Evolutionary conservation across 352 stramenopile species (phyloP), one percentile per base, ranked within the genome.

Genomic region (Phytophthora brassicae): DNA sequence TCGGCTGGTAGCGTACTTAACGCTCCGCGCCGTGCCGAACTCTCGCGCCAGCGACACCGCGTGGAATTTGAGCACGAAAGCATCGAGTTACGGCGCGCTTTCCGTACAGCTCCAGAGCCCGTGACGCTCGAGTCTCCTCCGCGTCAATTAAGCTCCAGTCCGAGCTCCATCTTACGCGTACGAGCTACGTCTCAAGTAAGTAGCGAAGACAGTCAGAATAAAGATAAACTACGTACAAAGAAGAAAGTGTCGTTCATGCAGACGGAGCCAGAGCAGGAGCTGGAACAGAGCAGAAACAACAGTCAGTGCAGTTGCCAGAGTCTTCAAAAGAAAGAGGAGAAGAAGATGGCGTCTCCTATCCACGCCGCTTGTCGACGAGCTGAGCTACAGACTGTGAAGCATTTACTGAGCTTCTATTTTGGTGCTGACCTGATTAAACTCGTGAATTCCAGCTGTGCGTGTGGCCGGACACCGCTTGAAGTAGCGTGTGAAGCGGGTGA

Each of bases 391-490:
- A 71, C 88, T n/a, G 56, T 93, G 20, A 85, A 90, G 63, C 80
- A 91, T 51, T 47, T 90, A 16, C 64, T 91, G 29, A 79, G 80
- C 66, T 89, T 82, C 49, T 92, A 90, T 58, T 73, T 74, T 48
- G 76, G 72, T 19, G 63, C 76, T 5, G 81, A 89, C 26, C 68
- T 74, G 19, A 65, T 81, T 17, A 75, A 85, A 60, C 74, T 91
- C 46, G 79, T 90, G 0, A 89, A 92, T 64, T 87, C 78, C 16
- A 70, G 39, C 42, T 90, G 83, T 57, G 68, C 66, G 16, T 90
- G 84, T 46, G 84, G 84, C 39, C 81, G 86, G 48, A 90, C 81
- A 46, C 80, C 82, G 26, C 60, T 93, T 4, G 78, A 93, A 52
- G 81, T 91, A 38, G 81, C 82, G 22, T 85, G 81, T 54, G 76